Percentiles rank a stretch among this genome's conserved stretches.
phyloP scores from a whole-genome alignment of 2,329 filamentous ascomycete species.

The Aspergillus versicolor region DNA sequence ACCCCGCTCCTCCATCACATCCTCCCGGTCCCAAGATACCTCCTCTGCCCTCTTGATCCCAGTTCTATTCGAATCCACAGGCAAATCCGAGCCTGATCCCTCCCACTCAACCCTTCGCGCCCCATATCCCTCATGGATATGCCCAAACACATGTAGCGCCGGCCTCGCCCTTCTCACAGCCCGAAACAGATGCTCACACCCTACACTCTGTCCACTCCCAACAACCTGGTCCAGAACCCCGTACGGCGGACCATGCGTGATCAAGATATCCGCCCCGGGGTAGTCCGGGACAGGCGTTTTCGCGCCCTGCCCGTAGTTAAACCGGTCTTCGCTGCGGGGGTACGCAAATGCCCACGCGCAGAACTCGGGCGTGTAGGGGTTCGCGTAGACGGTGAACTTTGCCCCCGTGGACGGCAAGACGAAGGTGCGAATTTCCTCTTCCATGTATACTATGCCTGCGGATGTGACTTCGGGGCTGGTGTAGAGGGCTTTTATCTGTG shows the following conservation, averaged over 20 bases:
- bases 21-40: conserved; percentile 23
- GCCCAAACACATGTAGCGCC: conserved; percentile 60
- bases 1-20: conserved; percentile 31
- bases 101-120: conserved; percentile 37
- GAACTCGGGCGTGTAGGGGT: conserved; percentile 56
- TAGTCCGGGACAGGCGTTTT: conserved; percentile 47
- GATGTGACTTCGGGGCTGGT: conserved; percentile 42
- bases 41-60: not conserved
- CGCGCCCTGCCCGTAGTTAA: conserved; percentile 38
- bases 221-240: conserved; percentile 49
- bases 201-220: conserved; percentile 41
- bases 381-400: conserved; percentile 52
- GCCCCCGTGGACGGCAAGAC: conserved; percentile 42
- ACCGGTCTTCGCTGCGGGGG: conserved; percentile 50
- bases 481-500: conserved; percentile 47
- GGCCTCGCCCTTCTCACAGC: conserved; percentile 54
- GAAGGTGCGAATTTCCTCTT: conserved; percentile 53
- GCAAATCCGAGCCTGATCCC: conserved; percentile 11
- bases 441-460: conserved; percentile 55
- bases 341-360: conserved; percentile 59
- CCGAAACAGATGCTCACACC: conserved; percentile 55
- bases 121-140: conserved; percentile 60
- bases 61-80: conserved; percentile 13
- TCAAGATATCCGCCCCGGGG: conserved; percentile 53
- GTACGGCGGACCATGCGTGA: conserved; percentile 62